Conservation (phyloP, 208 protist species). For the Leishmania mexicana region DNA sequence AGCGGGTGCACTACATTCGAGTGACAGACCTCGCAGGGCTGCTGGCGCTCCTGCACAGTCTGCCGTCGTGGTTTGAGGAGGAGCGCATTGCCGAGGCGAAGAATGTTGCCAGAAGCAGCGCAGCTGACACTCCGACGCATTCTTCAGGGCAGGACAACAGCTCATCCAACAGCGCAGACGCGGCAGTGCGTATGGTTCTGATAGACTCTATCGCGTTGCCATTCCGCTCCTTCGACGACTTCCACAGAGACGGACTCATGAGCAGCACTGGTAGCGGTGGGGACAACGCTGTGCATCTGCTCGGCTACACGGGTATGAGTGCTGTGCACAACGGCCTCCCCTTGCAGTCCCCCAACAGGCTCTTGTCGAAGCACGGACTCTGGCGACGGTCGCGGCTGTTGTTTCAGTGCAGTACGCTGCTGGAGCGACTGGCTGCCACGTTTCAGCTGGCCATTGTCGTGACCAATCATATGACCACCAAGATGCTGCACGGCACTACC, state of each 20-base stretch:
- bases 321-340: neutral
- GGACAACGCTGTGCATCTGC: neutral
- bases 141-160: neutral
- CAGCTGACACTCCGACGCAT: neutral
- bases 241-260: neutral
- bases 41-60: slow-evolving; percentile 58
- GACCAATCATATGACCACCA: slow-evolving; percentile 89
- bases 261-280: neutral
- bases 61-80: slow-evolving; percentile 15
- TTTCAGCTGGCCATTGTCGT: slow-evolving; percentile 65
- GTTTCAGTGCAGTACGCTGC: slow-evolving; percentile 53
- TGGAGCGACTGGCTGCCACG: slow-evolving; percentile 51
- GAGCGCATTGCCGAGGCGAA: neutral
- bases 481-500: slow-evolving; percentile 6
- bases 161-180: neutral
- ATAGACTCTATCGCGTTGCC: slow-evolving; percentile 91
- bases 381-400: slow-evolving; percentile 65
- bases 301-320: too few relatives aligned
- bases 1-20: slow-evolving; percentile 69
- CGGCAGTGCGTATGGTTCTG: slow-evolving; percentile 59
- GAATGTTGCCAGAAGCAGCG: neutral
- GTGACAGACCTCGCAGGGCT: slow-evolving; percentile 60
- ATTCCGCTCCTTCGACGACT: slow-evolving; percentile 46
- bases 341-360: neutral
- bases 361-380: slow-evolving; percentile 13